These are phyloP conservation scores for Penicillium occitanis DNA, from an alignment of 2,329 filamentous ascomycete genomes.

Conservation along the genomic window DNA sequence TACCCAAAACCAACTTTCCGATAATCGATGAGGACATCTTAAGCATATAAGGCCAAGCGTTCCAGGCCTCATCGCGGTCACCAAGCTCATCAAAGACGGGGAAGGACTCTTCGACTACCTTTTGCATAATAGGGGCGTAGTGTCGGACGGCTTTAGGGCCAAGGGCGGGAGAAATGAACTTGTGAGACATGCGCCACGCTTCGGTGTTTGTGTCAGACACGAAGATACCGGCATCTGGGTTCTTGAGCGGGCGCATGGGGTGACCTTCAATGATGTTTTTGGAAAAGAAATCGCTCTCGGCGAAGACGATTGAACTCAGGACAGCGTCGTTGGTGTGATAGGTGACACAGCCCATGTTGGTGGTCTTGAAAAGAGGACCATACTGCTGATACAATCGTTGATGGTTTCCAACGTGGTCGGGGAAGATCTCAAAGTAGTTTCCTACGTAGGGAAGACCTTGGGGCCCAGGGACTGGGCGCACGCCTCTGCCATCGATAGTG, in stretches of 20 bases:
- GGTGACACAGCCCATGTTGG: constrained; percentile 46
- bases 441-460: constrained; percentile 45
- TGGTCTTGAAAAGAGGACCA: constrained; percentile 54
- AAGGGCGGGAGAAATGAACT: constrained; percentile 61
- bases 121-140: constrained; percentile 61
- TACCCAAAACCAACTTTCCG: constrained; percentile 46
- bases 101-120: constrained; percentile 53
- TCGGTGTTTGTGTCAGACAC: constrained; percentile 35
- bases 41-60: constrained; percentile 53
- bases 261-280: constrained; percentile 49
- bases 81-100: constrained; percentile 52
- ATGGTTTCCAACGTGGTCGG: constrained; percentile 59
- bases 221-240: constrained; percentile 31
- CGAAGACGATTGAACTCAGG: constrained; percentile 53
- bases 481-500: constrained; percentile 7
- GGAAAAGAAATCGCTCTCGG: constrained; percentile 55
- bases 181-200: constrained; percentile 52
- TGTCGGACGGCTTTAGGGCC: constrained; percentile 61
- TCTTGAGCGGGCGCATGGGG: constrained; percentile 33
- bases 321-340: constrained; percentile 43
- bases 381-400: constrained; percentile 56
- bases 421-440: constrained; percentile 57
- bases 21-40: constrained; percentile 49
- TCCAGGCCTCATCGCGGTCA: constrained; percentile 45
- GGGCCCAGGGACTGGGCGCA: constrained; percentile 28